Evolutionary conservation across 2,329 filamentous ascomycete genomes (phyloP).

Genomic region (Dendrostoma leiphaemia): DNA sequence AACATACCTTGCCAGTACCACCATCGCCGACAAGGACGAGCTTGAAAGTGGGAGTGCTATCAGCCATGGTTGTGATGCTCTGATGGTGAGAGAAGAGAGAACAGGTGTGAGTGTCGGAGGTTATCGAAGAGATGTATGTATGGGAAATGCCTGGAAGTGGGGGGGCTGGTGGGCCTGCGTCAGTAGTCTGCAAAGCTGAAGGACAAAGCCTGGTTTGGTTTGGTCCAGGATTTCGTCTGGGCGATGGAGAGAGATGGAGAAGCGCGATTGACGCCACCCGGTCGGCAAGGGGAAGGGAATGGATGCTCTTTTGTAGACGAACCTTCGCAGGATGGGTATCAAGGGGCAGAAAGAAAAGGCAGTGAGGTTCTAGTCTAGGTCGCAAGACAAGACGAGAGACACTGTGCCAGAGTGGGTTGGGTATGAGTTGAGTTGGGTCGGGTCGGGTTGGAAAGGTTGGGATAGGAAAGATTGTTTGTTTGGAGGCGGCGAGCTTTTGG

Average conservation of each 20-base stretch:
- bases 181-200: constrained; percentile 16
- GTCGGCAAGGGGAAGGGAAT: neutral
- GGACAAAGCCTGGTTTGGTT: constrained; percentile 11
- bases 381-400: constrained; percentile 16
- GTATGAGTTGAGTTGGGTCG: constrained; percentile 1
- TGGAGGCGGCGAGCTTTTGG: constrained; percentile 40
- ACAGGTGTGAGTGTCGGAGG: constrained; percentile 12
- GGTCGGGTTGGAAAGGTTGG: neutral
- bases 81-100: constrained; percentile 16
- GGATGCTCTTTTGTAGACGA: constrained; percentile 7
- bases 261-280: constrained; percentile 2
- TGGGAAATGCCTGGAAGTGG: constrained; percentile 19
- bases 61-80: constrained; percentile 60
- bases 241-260: neutral
- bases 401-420: constrained; percentile 13
- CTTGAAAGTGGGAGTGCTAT: constrained; percentile 84
- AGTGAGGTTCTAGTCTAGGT: constrained; percentile 13
- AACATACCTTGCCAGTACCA: constrained; percentile 94
- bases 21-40: constrained; percentile 99
- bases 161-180: constrained; percentile 18
- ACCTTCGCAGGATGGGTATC: constrained; percentile 19
- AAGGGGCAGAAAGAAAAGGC: constrained; percentile 13
- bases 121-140: constrained; percentile 15
- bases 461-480: constrained; percentile 26
- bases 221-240: neutral